Evolutionary conservation across 306 rosid species (phyloP).

Genomic region (Albizia julibrissin): DNA sequence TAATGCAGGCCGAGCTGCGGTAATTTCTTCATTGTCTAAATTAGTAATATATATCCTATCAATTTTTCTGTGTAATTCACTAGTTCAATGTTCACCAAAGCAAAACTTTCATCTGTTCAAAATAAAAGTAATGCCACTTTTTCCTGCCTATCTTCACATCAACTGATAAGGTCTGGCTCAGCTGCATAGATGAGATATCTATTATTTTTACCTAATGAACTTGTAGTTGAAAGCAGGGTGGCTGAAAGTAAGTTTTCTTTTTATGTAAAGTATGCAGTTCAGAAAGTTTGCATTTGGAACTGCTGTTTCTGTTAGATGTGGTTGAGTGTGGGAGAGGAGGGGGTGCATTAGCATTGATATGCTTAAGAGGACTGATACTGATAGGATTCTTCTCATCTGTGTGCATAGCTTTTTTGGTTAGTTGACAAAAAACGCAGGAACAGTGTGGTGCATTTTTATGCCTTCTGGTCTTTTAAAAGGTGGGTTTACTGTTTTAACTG

Average conservation of each 20-base stretch:
- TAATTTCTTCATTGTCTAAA: slow-evolving; percentile 40
- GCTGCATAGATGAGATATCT: slow-evolving; percentile 1
- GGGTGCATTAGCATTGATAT: not conserved
- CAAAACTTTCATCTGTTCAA: not conserved
- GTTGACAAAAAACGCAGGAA: slow-evolving; percentile 34
- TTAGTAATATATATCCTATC: not conserved
- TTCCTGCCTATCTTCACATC: not conserved
- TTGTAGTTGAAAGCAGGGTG: slow-evolving; percentile 13
- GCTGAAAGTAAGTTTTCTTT: not conserved
- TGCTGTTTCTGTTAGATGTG: not conserved
- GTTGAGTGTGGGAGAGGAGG: not conserved
- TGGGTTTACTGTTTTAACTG: slow-evolving; percentile 28
- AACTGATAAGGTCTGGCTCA: slow-evolving; percentile 8
- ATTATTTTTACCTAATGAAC: slow-evolving; percentile 10
- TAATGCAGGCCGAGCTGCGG: slow-evolving; percentile 90
- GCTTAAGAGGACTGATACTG: slow-evolving; percentile 18
- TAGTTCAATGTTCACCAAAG: slow-evolving; percentile 9
- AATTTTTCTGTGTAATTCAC: not conserved
- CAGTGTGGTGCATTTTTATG: slow-evolving; percentile 27
- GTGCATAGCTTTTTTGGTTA: slow-evolving; percentile 25
- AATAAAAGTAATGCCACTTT: not conserved
- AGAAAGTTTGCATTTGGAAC: not conserved
- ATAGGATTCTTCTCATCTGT: slow-evolving; percentile 33
- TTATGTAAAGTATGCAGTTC: slow-evolving; percentile 15
- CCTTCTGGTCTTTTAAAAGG: slow-evolving; percentile 22